Evolutionary conservation across 2,329 filamentous ascomycete genomes (phyloP).

Genomic region (Scedosporium dehoogii): DNA sequence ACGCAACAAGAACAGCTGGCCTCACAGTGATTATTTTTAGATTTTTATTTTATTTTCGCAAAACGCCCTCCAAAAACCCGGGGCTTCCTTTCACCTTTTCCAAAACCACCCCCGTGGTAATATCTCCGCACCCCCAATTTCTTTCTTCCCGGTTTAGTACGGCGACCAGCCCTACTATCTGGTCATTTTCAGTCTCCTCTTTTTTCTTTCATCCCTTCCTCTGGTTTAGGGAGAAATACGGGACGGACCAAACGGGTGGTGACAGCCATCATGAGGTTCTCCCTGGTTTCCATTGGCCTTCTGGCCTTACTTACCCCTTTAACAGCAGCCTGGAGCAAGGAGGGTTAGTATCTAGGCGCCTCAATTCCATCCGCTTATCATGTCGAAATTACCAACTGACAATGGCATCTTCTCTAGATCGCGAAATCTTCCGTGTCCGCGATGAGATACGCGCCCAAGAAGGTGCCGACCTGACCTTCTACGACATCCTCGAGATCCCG

Average conservation of each 20-base stretch:
- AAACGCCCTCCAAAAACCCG: too few relatives aligned
- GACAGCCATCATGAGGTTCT: constrained; percentile 57
- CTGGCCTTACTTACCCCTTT: constrained; percentile 57
- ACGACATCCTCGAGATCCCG: constrained; percentile 78
- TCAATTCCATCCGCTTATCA: background rate
- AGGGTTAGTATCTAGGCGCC: constrained; percentile 45
- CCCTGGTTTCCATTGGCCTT: constrained; percentile 57
- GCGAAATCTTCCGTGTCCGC: constrained; percentile 92
- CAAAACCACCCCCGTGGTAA: background rate
- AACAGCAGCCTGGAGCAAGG: constrained; percentile 72
- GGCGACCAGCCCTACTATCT: background rate
- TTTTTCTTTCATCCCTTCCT: background rate
- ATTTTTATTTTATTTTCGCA: background rate
- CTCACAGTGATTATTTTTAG: background rate
- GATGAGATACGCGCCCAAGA: constrained; percentile 74
- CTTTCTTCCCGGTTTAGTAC: background rate
- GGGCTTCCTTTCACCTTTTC: background rate
- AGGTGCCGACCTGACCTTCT: constrained; percentile 79
- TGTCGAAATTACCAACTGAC: background rate
- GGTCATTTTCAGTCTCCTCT: background rate
- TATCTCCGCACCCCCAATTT: background rate
- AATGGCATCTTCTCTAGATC: constrained; percentile 46
- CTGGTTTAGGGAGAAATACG: background rate
- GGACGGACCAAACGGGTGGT: constrained; percentile 14
- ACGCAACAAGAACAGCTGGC: too few relatives aligned